These are phyloP conservation scores for Anastatica hierochuntica DNA, from an alignment of 345 rosid species.

Conservation along the genomic window DNA sequence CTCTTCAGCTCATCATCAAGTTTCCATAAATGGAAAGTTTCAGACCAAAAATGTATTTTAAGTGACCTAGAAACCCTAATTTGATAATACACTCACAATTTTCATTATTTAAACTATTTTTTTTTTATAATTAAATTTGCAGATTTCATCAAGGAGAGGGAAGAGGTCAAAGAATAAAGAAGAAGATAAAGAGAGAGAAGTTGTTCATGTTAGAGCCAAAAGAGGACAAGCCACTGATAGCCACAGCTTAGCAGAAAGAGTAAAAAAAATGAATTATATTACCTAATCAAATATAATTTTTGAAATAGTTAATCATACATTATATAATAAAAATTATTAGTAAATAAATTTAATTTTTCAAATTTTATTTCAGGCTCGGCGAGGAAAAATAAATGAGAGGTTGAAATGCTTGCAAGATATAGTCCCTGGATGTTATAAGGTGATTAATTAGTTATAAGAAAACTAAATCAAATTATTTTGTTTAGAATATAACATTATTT, in stretches of 20 bases:
- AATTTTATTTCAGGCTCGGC: constrained; percentile 41
- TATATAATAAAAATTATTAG: not conserved
- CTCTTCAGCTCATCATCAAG: constrained; percentile 16
- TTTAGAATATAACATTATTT: not conserved
- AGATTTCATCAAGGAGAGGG: constrained; percentile 33
- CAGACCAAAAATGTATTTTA: constrained; percentile 9
- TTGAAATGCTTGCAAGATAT: constrained; percentile 60
- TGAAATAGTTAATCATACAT: not conserved
- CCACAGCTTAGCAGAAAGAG: constrained; percentile 94
- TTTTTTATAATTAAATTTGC: not conserved
- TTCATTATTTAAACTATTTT: not conserved
- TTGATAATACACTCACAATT: not conserved
- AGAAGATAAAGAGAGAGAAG: constrained; percentile 44
- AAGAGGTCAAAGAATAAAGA: constrained; percentile 38
- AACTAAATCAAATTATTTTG: not conserved
- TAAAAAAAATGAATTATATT: constrained; percentile 16
- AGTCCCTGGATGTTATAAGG: constrained; percentile 89
- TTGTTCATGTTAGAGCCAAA: constrained; percentile 87
- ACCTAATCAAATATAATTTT: not conserved
- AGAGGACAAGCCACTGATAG: constrained; percentile 95
- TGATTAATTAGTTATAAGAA: constrained; percentile 3
- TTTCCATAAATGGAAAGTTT: constrained; percentile 16
- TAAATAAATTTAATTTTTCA: not conserved
- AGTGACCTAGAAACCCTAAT: constrained; percentile 4
- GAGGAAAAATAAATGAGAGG: constrained; percentile 76